Conservation (phyloP, 345 rosid genomes). For the Eutrema yunnanense region DNA sequence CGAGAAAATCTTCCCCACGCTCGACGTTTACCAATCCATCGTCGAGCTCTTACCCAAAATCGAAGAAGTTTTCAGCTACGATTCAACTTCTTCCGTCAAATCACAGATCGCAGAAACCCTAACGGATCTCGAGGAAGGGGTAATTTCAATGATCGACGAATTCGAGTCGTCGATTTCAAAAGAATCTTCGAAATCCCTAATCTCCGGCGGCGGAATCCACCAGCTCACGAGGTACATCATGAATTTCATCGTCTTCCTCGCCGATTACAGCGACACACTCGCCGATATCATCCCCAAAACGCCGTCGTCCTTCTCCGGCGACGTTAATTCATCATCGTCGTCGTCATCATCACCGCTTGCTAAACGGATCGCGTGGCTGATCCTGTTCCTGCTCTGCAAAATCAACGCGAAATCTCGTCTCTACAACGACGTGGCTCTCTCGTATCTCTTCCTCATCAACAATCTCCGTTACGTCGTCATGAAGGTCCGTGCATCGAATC, state of each 20-base stretch:
- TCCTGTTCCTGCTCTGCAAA: slow-evolving; percentile 70
- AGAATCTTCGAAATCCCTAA: slow-evolving; percentile 40
- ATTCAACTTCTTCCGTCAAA: slow-evolving; percentile 37
- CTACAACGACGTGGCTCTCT: slow-evolving; percentile 56
- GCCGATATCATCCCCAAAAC: slow-evolving; percentile 29
- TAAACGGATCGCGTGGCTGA: slow-evolving; percentile 50
- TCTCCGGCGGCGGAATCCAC: slow-evolving; percentile 50
- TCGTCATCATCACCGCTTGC: slow-evolving; percentile 23
- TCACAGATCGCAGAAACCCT: slow-evolving; percentile 38
- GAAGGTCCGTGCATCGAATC: slow-evolving; percentile 54
- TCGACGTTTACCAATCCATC: slow-evolving; percentile 59
- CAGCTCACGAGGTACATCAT: slow-evolving; percentile 45
- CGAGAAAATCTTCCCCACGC: slow-evolving; percentile 63
- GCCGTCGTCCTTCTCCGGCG: slow-evolving; percentile 34
- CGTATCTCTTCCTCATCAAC: slow-evolving; percentile 69
- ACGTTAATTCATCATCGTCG: neutral
- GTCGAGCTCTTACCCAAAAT: slow-evolving; percentile 45
- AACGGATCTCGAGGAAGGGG: slow-evolving; percentile 42
- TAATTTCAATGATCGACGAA: slow-evolving; percentile 39
- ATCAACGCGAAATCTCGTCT: slow-evolving; percentile 55
- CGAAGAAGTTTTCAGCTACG: slow-evolving; percentile 43
- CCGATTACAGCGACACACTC: slow-evolving; percentile 49
- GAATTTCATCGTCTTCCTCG: slow-evolving; percentile 56
- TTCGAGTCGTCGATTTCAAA: slow-evolving; percentile 59
- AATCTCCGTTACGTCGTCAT: slow-evolving; percentile 65